Conservation (phyloP, 2,329 filamentous ascomycete species). For the Pyricularia pennisetigena region DNA sequence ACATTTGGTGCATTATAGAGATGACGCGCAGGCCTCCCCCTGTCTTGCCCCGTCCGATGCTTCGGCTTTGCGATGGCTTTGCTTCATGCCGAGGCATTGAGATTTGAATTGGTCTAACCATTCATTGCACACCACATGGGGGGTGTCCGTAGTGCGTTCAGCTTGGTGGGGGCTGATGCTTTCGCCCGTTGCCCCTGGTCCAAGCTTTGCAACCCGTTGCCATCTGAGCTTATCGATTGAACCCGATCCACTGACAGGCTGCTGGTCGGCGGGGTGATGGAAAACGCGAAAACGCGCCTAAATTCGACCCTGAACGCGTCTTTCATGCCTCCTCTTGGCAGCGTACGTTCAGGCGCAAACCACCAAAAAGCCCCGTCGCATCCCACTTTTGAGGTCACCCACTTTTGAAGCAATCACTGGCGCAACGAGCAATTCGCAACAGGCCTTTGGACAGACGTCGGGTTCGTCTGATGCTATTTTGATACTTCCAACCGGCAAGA, state of each 20-base stretch:
- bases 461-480: neutral
- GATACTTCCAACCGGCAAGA: neutral
- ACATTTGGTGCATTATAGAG: neutral
- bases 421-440: neutral
- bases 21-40: neutral
- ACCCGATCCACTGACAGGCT: neutral
- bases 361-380: constrained; percentile 1
- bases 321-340: neutral
- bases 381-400: neutral
- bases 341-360: neutral
- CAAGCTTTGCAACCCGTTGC: neutral
- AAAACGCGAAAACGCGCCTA: constrained; percentile 12
- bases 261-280: neutral
- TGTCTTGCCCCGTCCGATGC: neutral
- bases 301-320: neutral
- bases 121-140: neutral
- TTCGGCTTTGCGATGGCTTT: neutral
- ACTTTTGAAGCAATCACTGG: neutral
- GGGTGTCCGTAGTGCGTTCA: neutral
- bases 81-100: neutral
- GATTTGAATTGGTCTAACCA: neutral
- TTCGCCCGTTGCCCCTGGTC: neutral
- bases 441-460: neutral
- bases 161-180: neutral
- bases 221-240: neutral